Percentiles rank a stretch among this genome's conserved stretches.
phyloP scores from a whole-genome alignment of 2,329 filamentous ascomycete genomes.

The Trichoderma cornu-damae region DNA sequence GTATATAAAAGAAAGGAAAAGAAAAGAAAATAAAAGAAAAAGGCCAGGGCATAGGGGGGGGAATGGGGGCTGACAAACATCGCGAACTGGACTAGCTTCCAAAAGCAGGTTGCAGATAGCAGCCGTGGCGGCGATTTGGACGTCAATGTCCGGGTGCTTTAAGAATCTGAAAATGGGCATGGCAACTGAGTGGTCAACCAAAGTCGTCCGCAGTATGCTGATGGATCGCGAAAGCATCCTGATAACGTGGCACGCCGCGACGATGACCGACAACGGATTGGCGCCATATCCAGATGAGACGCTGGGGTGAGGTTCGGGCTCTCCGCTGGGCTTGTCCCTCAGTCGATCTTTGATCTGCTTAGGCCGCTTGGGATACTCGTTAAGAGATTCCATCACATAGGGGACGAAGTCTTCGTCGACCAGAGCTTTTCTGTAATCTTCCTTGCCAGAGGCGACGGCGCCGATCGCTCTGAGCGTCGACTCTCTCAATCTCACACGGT shows the following conservation, averaged over 20 bases:
- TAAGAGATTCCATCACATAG: constrained; percentile 77
- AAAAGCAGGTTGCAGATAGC: constrained; percentile 80
- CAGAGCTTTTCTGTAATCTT: constrained; percentile 76
- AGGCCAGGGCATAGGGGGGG: too few species aligned
- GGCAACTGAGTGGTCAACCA: constrained; percentile 81
- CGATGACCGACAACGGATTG: constrained; percentile 72
- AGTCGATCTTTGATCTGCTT: constrained; percentile 39
- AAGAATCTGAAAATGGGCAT: constrained; percentile 72
- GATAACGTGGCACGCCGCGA: constrained; percentile 79
- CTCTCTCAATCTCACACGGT: constrained; percentile 72
- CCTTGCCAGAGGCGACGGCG: constrained; percentile 74
- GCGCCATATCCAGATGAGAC: constrained; percentile 52
- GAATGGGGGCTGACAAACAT: constrained; percentile 52
- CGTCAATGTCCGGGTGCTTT: constrained; percentile 66
- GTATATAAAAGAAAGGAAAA: too few species aligned
- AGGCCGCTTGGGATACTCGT: constrained; percentile 49
- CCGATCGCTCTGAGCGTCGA: constrained; percentile 72
- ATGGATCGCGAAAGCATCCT: constrained; percentile 81
- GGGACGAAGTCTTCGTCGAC: constrained; percentile 76
- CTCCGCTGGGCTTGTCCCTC: constrained; percentile 35
- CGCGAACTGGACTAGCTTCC: constrained; percentile 86
- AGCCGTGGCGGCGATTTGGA: constrained; percentile 81
- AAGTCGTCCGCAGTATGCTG: constrained; percentile 72
- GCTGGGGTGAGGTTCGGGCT: constrained; percentile 24
- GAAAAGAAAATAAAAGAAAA: not conserved